These are phyloP conservation scores for Dichotomopilus funicola DNA, from an alignment of 2,329 filamentous ascomycete species.

Conservation along the genomic window DNA sequence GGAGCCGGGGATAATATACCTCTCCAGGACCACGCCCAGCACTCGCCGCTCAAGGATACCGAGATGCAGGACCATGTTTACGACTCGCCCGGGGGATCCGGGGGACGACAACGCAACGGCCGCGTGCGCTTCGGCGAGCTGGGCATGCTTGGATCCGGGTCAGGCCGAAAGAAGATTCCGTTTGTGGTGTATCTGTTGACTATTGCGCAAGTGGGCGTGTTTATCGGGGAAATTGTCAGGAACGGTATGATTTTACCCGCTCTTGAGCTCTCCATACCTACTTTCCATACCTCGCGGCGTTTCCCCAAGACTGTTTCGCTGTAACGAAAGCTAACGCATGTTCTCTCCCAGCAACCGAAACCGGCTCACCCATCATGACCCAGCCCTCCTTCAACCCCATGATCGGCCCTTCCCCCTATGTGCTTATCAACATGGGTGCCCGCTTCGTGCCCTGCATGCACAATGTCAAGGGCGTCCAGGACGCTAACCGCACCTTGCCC, in stretches of 20 bases:
- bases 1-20: constrained; percentile 48
- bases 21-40: constrained; percentile 34
- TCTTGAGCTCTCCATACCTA: neutral
- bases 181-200: constrained; percentile 81
- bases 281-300: neutral
- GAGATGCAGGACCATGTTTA: constrained; percentile 55
- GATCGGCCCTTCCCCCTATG: constrained; percentile 86
- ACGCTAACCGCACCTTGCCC: constrained; percentile 38
- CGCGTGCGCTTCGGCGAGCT: constrained; percentile 52
- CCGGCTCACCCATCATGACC: constrained; percentile 70
- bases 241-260: constrained; percentile 52
- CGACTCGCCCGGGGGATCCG: constrained; percentile 38
- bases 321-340: neutral
- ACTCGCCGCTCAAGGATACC: constrained; percentile 40
- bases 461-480: constrained; percentile 61
- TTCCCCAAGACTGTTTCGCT: neutral
- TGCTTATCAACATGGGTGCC: constrained; percentile 95
- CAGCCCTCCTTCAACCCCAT: constrained; percentile 90
- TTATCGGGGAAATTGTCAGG: constrained; percentile 79
- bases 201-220: constrained; percentile 70
- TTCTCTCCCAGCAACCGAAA: constrained; percentile 54
- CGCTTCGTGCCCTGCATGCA: constrained; percentile 95
- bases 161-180: constrained; percentile 52
- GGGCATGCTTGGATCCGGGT: constrained; percentile 47
- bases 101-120: constrained; percentile 34